Conservation (phyloP, 2,329 filamentous ascomycete genomes). For the Cladosporium sp. region DNA sequence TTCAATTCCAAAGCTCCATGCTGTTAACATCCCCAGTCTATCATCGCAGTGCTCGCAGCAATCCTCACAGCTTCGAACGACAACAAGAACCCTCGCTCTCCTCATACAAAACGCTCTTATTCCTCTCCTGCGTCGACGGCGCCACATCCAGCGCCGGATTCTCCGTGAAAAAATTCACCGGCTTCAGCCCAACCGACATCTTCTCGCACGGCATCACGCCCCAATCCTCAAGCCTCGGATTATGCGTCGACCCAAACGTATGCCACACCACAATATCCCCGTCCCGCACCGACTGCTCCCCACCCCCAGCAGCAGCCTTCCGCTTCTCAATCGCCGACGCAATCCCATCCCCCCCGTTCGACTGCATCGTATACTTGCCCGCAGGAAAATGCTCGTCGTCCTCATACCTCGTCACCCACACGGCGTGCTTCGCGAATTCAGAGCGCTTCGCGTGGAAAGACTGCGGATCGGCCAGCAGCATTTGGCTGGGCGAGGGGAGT, state of each 20-base stretch:
- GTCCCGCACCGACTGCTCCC: constrained; percentile 37
- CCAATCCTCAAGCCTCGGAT: constrained; percentile 49
- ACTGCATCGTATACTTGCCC: constrained; percentile 45
- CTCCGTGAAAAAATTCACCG: constrained; percentile 50
- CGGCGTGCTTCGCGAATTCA: constrained; percentile 46
- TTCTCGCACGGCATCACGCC: constrained; percentile 48
- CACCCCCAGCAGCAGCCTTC: constrained; percentile 42
- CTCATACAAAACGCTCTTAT: constrained; percentile 32
- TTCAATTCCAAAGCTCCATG: too few species aligned
- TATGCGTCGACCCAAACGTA: constrained; percentile 49
- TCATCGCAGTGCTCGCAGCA: not conserved
- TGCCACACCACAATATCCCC: constrained; percentile 48
- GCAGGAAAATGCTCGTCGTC: constrained; percentile 50
- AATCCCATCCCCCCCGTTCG: constrained; percentile 39
- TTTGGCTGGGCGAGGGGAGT: constrained; percentile 44
- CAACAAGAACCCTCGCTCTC: not conserved
- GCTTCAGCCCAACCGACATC: constrained; percentile 44
- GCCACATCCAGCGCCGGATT: constrained; percentile 53
- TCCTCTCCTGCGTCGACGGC: constrained; percentile 42
- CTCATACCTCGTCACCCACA: constrained; percentile 51
- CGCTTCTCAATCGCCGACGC: constrained; percentile 32
- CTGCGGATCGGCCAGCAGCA: constrained; percentile 43
- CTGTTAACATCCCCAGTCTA: too few species aligned
- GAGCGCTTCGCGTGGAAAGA: constrained; percentile 44
- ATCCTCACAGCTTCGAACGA: not conserved